These are phyloP conservation scores for Mariannaea sp. DNA, from an alignment of 2,329 filamentous ascomycete species.

Conservation along the genomic window DNA sequence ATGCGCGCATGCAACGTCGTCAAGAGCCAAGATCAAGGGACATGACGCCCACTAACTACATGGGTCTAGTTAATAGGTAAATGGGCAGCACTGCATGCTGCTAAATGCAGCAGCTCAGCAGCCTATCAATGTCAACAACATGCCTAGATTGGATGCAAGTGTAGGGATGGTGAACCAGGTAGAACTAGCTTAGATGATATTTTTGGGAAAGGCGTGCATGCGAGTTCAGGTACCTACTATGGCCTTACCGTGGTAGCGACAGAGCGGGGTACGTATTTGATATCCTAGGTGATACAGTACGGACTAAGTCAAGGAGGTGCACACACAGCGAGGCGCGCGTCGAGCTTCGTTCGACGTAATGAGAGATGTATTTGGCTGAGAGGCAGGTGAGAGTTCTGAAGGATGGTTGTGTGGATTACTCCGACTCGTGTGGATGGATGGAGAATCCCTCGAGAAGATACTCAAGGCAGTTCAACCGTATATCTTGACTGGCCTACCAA, in stretches of 20 bases:
- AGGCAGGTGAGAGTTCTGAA: slow-evolving; percentile 7
- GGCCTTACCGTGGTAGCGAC: too few species aligned
- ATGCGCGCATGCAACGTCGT: slow-evolving; percentile 10
- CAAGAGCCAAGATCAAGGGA: slow-evolving; percentile 1
- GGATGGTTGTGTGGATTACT: slow-evolving; percentile 20
- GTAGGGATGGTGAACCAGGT: slow-evolving; percentile 1
- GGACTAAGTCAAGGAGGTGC: too few species aligned
- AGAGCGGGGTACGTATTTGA: too few species aligned
- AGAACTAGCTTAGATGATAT: slow-evolving; percentile 4
- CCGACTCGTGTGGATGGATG: too few species aligned
- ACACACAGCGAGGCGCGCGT: neutral
- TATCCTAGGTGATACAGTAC: too few species aligned
- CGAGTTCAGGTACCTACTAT: neutral
- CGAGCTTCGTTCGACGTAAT: slow-evolving; percentile 8
- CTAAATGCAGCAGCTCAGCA: neutral
- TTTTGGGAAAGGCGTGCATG: slow-evolving; percentile 1
- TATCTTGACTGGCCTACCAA: neutral
- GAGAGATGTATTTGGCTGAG: neutral
- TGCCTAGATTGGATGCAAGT: neutral
- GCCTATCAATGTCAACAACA: neutral
- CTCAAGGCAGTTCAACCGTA: neutral
- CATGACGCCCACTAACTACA: neutral
- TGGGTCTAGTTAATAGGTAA: neutral
- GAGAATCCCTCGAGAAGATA: too few species aligned
- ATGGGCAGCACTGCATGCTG: neutral